phyloP scores from a whole-genome alignment of 2,329 filamentous ascomycete genomes.

The Fusarium denticulatum region DNA sequence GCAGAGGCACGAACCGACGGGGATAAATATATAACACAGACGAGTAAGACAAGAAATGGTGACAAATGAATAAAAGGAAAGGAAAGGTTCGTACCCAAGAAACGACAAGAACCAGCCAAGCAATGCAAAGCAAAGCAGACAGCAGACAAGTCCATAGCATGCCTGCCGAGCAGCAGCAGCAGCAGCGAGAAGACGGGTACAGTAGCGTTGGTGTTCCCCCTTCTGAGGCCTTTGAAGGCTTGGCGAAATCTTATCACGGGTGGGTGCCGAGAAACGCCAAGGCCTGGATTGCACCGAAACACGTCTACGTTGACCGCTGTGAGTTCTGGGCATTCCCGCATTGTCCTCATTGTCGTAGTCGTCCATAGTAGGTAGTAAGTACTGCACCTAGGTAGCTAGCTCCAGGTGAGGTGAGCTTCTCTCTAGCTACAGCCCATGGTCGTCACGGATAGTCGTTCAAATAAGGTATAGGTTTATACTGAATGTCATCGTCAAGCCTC shows the following conservation, averaged over 20 bases:
- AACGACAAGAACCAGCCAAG: constrained; percentile 31
- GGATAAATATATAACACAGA: constrained; percentile 19
- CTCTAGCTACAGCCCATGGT: constrained; percentile 3
- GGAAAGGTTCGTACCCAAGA: constrained; percentile 23
- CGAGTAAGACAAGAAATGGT: constrained; percentile 13
- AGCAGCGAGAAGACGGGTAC: constrained; percentile 32
- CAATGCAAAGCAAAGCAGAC: constrained; percentile 33
- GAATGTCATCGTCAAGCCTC: constrained; percentile 6
- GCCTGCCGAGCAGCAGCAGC: constrained; percentile 14
- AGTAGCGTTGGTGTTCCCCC: constrained; percentile 43
- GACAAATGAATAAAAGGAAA: constrained; percentile 21
- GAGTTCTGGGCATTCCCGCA: constrained; percentile 38
- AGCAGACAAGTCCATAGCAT: constrained; percentile 34
- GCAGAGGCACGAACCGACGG: constrained; percentile 9
- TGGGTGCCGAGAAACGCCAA: constrained; percentile 47
- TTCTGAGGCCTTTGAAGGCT: constrained; percentile 46
- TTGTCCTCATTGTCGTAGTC: constrained; percentile 5
- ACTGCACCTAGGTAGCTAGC: neutral
- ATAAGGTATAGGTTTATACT: constrained; percentile 4
- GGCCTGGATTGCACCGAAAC: constrained; percentile 42
- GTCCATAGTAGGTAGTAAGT: neutral
- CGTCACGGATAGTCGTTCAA: neutral
- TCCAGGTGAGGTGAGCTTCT: neutral
- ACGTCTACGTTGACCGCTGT: constrained; percentile 44
- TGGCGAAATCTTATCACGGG: constrained; percentile 48